Conservation (phyloP, 495 filamentous ascomycete genomes). For the Copromyces sp. region DNA sequence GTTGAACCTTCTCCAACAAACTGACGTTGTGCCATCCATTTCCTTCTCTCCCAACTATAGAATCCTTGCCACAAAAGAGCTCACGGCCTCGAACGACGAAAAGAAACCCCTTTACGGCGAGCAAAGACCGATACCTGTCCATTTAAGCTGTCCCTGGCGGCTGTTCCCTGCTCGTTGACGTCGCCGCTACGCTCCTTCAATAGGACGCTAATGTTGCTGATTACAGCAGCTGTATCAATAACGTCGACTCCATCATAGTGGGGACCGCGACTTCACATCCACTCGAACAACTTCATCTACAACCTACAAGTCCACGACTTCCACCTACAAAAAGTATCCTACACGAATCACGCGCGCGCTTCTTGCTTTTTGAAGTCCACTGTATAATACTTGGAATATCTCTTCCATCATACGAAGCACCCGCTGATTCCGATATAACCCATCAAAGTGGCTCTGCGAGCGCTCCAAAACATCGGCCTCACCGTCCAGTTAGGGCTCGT, state of each 20-base stretch:
- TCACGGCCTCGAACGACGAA: not conserved
- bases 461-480: slow-evolving; percentile 36
- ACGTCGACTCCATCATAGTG: not conserved
- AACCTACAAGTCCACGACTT: not conserved
- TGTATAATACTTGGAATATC: not conserved
- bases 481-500: slow-evolving; percentile 39
- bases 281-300: not conserved
- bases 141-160: not conserved
- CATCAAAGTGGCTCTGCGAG: slow-evolving; percentile 37
- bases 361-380: not conserved
- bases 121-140: not conserved
- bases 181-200: not conserved
- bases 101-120: not conserved
- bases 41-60: not conserved
- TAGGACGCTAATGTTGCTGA: not conserved
- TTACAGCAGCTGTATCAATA: not conserved
- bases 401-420: not conserved
- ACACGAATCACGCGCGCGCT: not conserved
- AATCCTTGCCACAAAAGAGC: not conserved
- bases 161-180: not conserved
- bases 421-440: not conserved
- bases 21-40: not conserved
- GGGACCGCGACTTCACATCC: not conserved
- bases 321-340: not conserved
- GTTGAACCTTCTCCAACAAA: not conserved